Evolutionary conservation across 1,139 yeast genomes (phyloP), one percentile per base, ranked within the genome.

Genomic region (Suhomyces bokatorum): DNA sequence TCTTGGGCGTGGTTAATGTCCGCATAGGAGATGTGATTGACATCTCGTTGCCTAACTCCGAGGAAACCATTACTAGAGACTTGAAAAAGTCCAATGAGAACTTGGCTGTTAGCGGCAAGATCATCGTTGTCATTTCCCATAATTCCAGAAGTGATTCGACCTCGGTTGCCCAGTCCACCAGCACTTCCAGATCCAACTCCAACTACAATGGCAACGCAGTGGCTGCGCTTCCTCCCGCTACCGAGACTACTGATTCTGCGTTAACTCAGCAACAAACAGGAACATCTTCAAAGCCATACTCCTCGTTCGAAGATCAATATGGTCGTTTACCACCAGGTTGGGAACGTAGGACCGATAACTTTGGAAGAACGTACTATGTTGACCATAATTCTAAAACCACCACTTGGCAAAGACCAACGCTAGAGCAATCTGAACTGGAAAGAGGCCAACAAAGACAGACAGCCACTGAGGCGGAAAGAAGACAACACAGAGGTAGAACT

Each of bases 261-360:
- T 47, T 55, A 12, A 48, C 38, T 17, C 17, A 22, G 9, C 39
- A 22, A 16, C 20, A 22, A 22, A 15, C 40, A 10, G 41, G 53
- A 30, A 10, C 48, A 11, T 52, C 64, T 32, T 69, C 68, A 56
- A 78, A 89, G 60, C 93, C 85, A 55, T 85, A 83, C 57, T 87
- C 96, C 2, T 88, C 98, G 1, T 93, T 93, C 63, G 99, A 93
- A 67, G 99, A 93, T 67, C 98, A 93, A 63, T 82, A 84, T 58
- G 99, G 99, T 39, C 78, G 97, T 59, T 75, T 93, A 55, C 99
- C 99, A 6, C 88, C 97, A 4, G 99, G 99, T 3, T 93, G 99
- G 99, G 99, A 93, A 68, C 83, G 99, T 57, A 82, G 98, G 66
- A 91, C 98, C 1, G 99, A 93, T 66, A 90, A 90, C 63, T 87